Evolutionary conservation across 148 eudicot genomes (phyloP), one percentile per base, ranked within the genome.

Genomic region (Beta vulgaris): DNA sequence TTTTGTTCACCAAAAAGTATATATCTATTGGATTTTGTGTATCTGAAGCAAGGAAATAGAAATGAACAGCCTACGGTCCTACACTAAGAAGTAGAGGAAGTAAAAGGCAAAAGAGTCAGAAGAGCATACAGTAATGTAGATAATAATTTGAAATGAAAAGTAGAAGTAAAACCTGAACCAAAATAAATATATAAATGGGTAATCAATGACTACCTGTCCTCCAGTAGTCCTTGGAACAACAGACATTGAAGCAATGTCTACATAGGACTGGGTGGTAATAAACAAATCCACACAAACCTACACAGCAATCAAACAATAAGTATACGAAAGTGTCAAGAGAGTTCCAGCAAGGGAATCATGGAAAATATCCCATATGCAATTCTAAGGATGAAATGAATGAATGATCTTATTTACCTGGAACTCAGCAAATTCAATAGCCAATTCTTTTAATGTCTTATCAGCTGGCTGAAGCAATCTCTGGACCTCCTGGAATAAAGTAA

Each of bases 261-360:
- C 90, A 67, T 92, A 95, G 69, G 89, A 85, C 87, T 95, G 99
- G 63, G 97, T 83, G 66, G 97, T 89, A 55, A 95, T 71, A 72
- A 92, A 95, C 73, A 91, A 86, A 76, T 95, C 99, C 71, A 95
- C 92, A 48, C 94, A 95, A 77, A 95, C 99, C 99, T 95, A 87
- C 26, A 85, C 75, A 76, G 55, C 49, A 65, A 68, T 54, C 10
- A 73, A 31, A 34, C n/a, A 2, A 36, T 23, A 59, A 69, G 32
- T 35, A 54, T 35, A 59, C 34, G 12, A 46, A 19, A 7, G 42
- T 61, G 29, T 1, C 3, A 40, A 7, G 13, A 55, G 69, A 44
- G 19, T 36, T 44, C 34, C 59, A 40, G 19, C 21, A 19, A 79
- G n/a, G 11, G 53, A 40, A 18, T 36, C 37, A 37, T 49, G 9